Percentiles rank a stretch among this genome's conserved stretches.
Conservation (phyloP, 768 basidiomycete species). For the Amanita pallidorosea region DNA sequence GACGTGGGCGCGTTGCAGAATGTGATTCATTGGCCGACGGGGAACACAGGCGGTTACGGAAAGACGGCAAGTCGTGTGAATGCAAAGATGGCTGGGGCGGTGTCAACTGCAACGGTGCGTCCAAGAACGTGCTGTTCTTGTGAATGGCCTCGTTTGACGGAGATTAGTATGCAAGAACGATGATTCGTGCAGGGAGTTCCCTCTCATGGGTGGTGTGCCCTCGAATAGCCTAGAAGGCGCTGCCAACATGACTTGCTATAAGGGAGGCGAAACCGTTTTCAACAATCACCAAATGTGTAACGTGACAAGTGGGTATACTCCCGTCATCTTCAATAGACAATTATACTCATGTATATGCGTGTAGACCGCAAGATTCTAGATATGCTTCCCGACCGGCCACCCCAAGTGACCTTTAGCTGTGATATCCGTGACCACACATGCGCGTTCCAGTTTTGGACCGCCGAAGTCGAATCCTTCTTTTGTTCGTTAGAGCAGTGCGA, state of each 20-base stretch:
- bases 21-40: slow-evolving; percentile 94
- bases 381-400: slow-evolving; percentile 78
- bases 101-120: slow-evolving; percentile 89
- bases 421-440: slow-evolving; percentile 53
- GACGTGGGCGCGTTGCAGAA: slow-evolving; percentile 33
- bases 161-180: slow-evolving; percentile 76
- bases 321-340: not conserved
- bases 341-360: too few species aligned
- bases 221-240: slow-evolving; percentile 25
- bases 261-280: slow-evolving; percentile 57
- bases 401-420: slow-evolving; percentile 96
- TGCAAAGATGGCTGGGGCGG: slow-evolving; percentile 96
- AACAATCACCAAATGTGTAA: slow-evolving; percentile 97
- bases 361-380: slow-evolving; percentile 77
- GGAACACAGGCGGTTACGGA: slow-evolving; percentile 70
- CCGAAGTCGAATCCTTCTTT: slow-evolving; percentile 90
- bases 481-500: slow-evolving; percentile 73
- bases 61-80: slow-evolving; percentile 64
- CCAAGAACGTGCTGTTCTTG: not conserved
- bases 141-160: not conserved
- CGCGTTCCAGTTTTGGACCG: slow-evolving; percentile 98
- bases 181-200: slow-evolving; percentile 70
- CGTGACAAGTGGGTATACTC: slow-evolving; percentile 72
- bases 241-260: slow-evolving; percentile 13
- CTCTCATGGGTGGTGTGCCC: slow-evolving; percentile 37